Base-by-base conservation (phyloP, 306 rosid species). In the Castanea sativa region DNA sequence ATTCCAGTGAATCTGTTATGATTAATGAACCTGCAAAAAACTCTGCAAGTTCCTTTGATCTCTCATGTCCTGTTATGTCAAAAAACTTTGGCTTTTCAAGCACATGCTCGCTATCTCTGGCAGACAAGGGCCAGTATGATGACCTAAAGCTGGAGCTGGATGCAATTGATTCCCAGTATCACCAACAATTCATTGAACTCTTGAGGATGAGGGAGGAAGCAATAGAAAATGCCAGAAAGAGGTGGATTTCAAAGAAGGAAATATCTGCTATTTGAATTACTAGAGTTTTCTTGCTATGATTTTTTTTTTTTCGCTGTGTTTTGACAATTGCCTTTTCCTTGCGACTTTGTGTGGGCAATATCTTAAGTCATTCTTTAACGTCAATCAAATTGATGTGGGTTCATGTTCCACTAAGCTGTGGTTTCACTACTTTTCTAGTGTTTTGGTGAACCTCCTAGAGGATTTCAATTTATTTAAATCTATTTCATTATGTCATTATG, bases 191-290 rank as follows among this genome's bases (percentile, higher is more conserved):
- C 74, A 71, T 76, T 57, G 88, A 87, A 71, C 96, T 94, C 69
- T 45, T 76, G 84, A 90, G 72, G 81, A 75, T 81, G 91, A 94
- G 88, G 86, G 94, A 89, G 80, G 91, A 84, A 76, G 96, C 94
- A 29, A 86, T 92, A 10, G 91, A 86, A 74, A 81, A 51, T 69
- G 92, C 81, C 38, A 89, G 81, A 59, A 91, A 83, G 90, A 91
- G 80, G 87, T 91, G 97, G 96, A 84, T 82, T 6, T 25, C 82
- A 30, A 91, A 85, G 92, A 86, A 87, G 84, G 85, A 86, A 71
- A 67, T 74, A 60, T 29, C 83, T 73, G 91, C 60, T 33, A 68
- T 53, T 18, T 88, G 86, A 88, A 72, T 19, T 79, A 7, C 29
- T 63, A 58, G 61, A 51, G 72, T 52, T 73, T 43, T 49, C 69